Conservation (phyloP, 768 basidiomycete genomes). For the Agaricus sinodeliciosus region DNA sequence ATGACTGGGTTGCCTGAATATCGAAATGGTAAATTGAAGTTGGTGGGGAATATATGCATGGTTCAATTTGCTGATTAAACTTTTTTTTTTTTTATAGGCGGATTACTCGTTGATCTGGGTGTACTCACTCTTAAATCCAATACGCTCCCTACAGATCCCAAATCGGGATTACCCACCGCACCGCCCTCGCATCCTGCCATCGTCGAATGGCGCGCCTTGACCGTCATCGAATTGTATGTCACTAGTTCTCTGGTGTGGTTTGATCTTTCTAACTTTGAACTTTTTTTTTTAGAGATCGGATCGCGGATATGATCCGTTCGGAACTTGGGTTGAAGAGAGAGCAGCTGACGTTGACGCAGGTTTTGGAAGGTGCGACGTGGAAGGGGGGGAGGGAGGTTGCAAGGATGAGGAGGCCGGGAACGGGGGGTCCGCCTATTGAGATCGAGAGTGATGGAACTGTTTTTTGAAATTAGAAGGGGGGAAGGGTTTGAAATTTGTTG, state of each 20-base stretch:
- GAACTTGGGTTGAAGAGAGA: slow-evolving; percentile 43
- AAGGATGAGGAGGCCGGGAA: slow-evolving; percentile 60
- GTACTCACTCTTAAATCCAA: slow-evolving; percentile 63
- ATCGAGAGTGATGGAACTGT: slow-evolving; percentile 83
- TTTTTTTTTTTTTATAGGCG: slow-evolving; percentile 42
- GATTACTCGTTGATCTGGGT: slow-evolving; percentile 79
- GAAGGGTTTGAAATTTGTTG: no score
- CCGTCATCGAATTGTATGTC: slow-evolving; percentile 83
- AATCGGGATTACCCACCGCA: slow-evolving; percentile 53
- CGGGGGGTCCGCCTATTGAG: slow-evolving; percentile 81
- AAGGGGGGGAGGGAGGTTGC: slow-evolving; percentile 95
- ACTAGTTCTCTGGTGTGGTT: no score
- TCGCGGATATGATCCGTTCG: slow-evolving; percentile 61
- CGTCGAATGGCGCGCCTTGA: slow-evolving; percentile 95
- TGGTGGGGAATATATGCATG: no score
- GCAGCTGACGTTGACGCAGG: slow-evolving; percentile 73
- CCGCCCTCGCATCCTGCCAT: slow-evolving; percentile 82
- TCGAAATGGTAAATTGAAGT: slow-evolving; percentile 61
- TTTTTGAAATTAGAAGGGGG: slow-evolving; percentile 32
- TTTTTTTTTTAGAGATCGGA: slow-evolving; percentile 55
- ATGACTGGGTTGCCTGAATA: slow-evolving; percentile 96
- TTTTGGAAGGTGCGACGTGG: slow-evolving; percentile 95
- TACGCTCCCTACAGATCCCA: slow-evolving; percentile 43
- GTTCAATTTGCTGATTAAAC: no score
- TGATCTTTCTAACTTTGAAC: no score